Evolutionary conservation across 352 stramenopile species (phyloP).

Genomic region (Globisporangium radiosum): DNA sequence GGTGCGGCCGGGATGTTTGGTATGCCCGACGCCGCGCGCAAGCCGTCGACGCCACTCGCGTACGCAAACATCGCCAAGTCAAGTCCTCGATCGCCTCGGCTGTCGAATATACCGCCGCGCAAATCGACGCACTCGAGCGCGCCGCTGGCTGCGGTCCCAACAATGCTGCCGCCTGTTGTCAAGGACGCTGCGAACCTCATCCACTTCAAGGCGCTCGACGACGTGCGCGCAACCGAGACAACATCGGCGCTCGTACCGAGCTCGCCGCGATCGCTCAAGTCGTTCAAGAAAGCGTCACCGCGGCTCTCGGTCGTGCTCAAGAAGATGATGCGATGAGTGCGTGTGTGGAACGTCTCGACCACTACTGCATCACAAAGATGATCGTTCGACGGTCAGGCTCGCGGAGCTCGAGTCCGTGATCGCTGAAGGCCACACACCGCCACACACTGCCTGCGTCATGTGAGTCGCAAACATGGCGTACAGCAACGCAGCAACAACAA

Average conservation of each 20-base stretch:
- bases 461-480: no score
- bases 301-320: constrained; percentile 34
- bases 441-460: no score
- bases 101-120: constrained; percentile 5
- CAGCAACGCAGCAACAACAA: no score
- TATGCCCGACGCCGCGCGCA: constrained; percentile 26
- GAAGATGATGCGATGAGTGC: constrained; percentile 33
- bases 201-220: constrained; percentile 15
- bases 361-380: no score
- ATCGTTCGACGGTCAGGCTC: no score
- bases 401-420: no score
- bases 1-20: constrained; percentile 33
- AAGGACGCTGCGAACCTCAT: constrained; percentile 12
- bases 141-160: no score
- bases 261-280: constrained; percentile 38
- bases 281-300: constrained; percentile 32
- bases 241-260: constrained; percentile 19
- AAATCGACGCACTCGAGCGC: constrained; percentile 16
- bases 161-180: neutral
- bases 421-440: no score
- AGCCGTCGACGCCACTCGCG: constrained; percentile 28
- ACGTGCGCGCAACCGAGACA: constrained; percentile 22
- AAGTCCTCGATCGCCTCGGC: neutral
- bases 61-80: constrained; percentile 20
- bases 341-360: no score